phyloP scores from a whole-genome alignment of 2,329 filamentous ascomycete species.

The Amylocarpus encephaloides region DNA sequence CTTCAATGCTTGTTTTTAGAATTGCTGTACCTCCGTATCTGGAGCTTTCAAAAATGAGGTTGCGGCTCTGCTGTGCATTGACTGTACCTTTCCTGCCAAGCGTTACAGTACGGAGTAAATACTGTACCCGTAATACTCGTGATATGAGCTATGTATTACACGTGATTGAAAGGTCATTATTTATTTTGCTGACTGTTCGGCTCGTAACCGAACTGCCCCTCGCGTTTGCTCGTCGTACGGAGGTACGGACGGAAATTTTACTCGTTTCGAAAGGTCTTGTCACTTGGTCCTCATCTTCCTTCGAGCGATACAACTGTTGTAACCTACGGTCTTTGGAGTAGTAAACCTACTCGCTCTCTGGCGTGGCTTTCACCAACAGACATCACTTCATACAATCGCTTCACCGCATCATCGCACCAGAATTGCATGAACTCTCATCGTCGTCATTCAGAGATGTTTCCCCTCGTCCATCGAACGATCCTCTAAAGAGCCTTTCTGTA shows the following conservation, averaged over 20 bases:
- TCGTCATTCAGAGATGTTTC: too few relatives aligned
- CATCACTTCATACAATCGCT: too few relatives aligned
- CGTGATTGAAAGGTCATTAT: background rate
- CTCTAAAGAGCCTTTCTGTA: too few relatives aligned
- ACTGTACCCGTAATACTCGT: background rate
- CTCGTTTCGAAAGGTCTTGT: conserved; percentile 3
- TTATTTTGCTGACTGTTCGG: background rate
- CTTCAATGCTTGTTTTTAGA: conserved; percentile 6
- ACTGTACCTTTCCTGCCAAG: background rate
- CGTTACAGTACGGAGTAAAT: background rate
- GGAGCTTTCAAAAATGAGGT: conserved; percentile 15
- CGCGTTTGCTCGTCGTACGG: background rate
- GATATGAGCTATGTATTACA: too few relatives aligned
- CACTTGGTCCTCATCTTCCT: background rate
- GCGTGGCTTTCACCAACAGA: too few relatives aligned
- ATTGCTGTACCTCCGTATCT: conserved; percentile 7
- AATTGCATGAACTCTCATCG: too few relatives aligned
- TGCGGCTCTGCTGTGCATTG: conserved; percentile 3
- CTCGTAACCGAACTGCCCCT: background rate
- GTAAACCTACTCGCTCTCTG: too few relatives aligned
- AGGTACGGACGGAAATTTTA: background rate
- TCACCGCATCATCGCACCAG: too few relatives aligned
- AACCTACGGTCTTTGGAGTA: too few relatives aligned
- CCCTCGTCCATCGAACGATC: too few relatives aligned
- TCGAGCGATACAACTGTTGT: too few relatives aligned